phyloP scores from a whole-genome alignment of 2,329 filamentous ascomycete species.

The Sordariomycetes sp. region DNA sequence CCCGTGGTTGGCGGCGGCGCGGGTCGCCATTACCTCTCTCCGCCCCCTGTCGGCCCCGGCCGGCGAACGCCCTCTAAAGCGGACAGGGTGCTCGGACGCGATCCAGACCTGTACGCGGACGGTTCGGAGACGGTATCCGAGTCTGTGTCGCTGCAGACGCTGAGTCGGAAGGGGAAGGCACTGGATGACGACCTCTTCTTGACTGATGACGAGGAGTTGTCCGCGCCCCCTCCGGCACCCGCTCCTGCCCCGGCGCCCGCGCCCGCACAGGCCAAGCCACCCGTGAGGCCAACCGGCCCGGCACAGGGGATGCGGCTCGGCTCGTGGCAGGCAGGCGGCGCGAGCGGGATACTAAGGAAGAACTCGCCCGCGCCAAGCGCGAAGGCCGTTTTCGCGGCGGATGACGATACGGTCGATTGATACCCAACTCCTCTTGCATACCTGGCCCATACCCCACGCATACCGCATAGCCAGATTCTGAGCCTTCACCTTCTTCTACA shows the following conservation, averaged over 20 bases:
- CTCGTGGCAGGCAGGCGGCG: conserved; percentile 22
- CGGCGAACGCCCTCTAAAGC: conserved; percentile 37
- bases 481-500: too few species aligned
- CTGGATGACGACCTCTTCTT: conserved; percentile 21
- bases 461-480: too few species aligned
- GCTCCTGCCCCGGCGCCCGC: background rate
- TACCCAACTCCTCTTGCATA: background rate
- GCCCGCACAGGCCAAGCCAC: conserved; percentile 13
- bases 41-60: conserved; percentile 20
- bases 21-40: conserved; percentile 13
- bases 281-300: conserved; percentile 27
- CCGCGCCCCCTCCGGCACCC: conserved; percentile 19
- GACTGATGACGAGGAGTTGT: conserved; percentile 20
- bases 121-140: conserved; percentile 27
- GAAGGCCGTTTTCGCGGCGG: conserved; percentile 6
- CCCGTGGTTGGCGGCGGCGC: conserved; percentile 11
- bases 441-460: background rate
- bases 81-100: conserved; percentile 42
- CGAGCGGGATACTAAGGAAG: conserved; percentile 27
- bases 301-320: conserved; percentile 8
- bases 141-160: conserved; percentile 32
- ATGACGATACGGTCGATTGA: conserved; percentile 5
- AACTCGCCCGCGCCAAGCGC: conserved; percentile 13
- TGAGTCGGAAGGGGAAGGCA: conserved; percentile 27
- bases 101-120: conserved; percentile 41